Conservation (phyloP, 2,329 filamentous ascomycete genomes). For the Metarhizium guizhouense region DNA sequence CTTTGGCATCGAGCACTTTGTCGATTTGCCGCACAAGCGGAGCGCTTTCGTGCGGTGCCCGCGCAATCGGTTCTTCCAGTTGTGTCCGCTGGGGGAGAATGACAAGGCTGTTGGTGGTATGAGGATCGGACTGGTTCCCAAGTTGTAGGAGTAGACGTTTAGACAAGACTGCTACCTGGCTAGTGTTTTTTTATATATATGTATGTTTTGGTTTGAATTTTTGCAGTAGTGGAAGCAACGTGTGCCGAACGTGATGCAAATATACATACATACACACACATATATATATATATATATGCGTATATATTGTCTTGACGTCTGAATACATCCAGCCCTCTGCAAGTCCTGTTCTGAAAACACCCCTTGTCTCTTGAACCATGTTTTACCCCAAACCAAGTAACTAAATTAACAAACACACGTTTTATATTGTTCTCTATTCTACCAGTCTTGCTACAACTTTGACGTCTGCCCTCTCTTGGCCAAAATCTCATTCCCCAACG, state of each 20-base stretch:
- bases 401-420: too few relatives aligned
- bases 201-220: too few relatives aligned
- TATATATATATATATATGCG: too few relatives aligned
- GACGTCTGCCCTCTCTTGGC: constrained; percentile 35
- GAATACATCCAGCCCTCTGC: too few relatives aligned
- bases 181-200: not conserved
- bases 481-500: constrained; percentile 45
- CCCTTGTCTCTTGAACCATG: too few relatives aligned
- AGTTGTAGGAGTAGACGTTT: constrained; percentile 29
- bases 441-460: constrained; percentile 28
- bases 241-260: too few relatives aligned
- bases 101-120: constrained; percentile 48
- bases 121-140: constrained; percentile 42
- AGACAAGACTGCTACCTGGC: not conserved
- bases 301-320: too few relatives aligned
- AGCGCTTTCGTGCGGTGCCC: constrained; percentile 58
- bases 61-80: constrained; percentile 60
- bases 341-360: too few relatives aligned
- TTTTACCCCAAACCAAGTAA: too few relatives aligned
- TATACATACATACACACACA: too few relatives aligned
- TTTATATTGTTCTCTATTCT: too few relatives aligned
- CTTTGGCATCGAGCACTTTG: constrained; percentile 62
- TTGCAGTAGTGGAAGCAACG: too few relatives aligned
- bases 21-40: constrained; percentile 64
- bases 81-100: constrained; percentile 49